These are phyloP conservation scores for Plenodomus biglobosus DNA, from an alignment of 2,329 filamentous ascomycete genomes.

Conservation along the genomic window DNA sequence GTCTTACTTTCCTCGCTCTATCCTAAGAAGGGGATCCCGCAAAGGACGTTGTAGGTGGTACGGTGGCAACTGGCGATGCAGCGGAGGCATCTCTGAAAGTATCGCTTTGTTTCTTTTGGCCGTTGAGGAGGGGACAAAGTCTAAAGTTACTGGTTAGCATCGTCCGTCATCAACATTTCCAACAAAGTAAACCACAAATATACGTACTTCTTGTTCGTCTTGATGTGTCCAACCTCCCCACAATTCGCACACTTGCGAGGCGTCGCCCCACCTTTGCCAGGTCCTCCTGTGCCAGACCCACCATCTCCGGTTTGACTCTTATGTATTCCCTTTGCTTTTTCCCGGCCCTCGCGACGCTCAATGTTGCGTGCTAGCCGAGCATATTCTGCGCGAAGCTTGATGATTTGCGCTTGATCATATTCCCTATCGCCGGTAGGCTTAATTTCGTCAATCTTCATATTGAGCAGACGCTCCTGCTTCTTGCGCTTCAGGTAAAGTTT, in stretches of 20 bases:
- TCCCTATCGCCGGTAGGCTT: conserved; percentile 68
- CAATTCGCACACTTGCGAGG: conserved; percentile 95
- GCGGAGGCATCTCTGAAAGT: conserved; percentile 41
- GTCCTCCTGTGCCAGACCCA: conserved; percentile 47
- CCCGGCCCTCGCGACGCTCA: conserved; percentile 83
- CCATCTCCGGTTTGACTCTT: conserved; percentile 46
- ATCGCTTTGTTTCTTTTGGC: conserved; percentile 43
- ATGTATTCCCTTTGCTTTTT: conserved; percentile 75
- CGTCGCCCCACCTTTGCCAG: conserved; percentile 54
- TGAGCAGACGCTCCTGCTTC: conserved; percentile 68
- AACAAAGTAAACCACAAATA: conserved; percentile 1
- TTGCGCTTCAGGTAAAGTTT: conserved; percentile 82
- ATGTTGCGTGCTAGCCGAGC: conserved; percentile 87
- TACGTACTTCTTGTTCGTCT: conserved; percentile 87
- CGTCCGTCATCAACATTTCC: neutral
- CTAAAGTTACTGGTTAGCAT: conserved; percentile 24
- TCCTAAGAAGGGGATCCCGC: conserved; percentile 10
- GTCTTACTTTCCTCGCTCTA: too few species aligned
- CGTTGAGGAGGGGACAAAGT: conserved; percentile 44
- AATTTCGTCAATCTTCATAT: conserved; percentile 69
- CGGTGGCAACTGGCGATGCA: conserved; percentile 24
- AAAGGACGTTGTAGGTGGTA: conserved; percentile 17
- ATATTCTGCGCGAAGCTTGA: conserved; percentile 71
- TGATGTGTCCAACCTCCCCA: conserved; percentile 95
- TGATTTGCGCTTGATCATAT: conserved; percentile 62